Evolutionary conservation across 169 alveolate genomes (phyloP), one percentile per base, ranked within the genome.

Genomic region (Plasmodium yoelii): DNA sequence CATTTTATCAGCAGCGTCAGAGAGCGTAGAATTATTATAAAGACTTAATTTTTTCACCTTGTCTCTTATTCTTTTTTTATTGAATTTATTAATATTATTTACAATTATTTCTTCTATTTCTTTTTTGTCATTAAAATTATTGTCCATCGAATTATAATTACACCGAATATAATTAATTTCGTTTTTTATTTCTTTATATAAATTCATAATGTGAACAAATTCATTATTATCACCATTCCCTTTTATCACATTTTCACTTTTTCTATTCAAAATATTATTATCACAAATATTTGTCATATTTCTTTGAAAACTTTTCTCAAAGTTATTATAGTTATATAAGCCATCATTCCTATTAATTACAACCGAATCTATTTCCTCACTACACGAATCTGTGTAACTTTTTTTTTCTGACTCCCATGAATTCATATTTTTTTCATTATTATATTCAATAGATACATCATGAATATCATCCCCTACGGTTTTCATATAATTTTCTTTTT

Each of bases 1-100:
- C 13, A 53, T 18, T 60, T 82, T 82, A 56, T 82, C 90, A 4
- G 56, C 61, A 18, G 65, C 56, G 60, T 82, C 56, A 8, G 70
- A 39, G 0, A 82, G 70, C 6, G 68, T 53, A 0, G 71, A 68
- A 56, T 82, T 82, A 53, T 82, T 82, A 28, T 67, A 56, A 9
- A 82, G 68, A 34, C 84, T 55, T 67, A 82, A 24, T 49, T 82
- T 82, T 42, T 82, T 82, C 56, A 82, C 74, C 34, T 67, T 82
- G 46, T 82, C 90, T 82, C 90, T 82, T 68, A 82, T 82, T 46
- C 77, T 39, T 55, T 82, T 82, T 49, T 82, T 82, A 56, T 67
- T 82, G 34, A 39, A 39, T 55, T 82, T 67, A 18, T 67, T 82
- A 22, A 34, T 67, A 67, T 51, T 67, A 42, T 34, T 46, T 15